Base-by-base conservation (phyloP, 129 eudicot species). In the Solidago caesia region DNA sequence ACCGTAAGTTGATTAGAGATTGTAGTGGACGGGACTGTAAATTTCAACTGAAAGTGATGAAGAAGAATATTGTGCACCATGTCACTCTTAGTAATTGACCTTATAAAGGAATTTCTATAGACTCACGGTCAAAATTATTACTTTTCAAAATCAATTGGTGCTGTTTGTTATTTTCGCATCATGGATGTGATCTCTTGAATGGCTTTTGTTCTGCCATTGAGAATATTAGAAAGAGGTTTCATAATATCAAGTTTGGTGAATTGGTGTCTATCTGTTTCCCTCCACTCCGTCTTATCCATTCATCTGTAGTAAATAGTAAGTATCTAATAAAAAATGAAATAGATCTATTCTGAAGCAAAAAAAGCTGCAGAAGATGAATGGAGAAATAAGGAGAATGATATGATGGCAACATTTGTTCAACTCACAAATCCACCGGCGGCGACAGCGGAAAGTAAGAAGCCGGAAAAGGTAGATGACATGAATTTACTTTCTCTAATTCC, bases 311-410 rank as follows among this genome's bases (percentile, higher is more conserved):
- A n/a, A n/a, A n/a, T n/a, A n/a, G n/a, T n/a, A n/a, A n/a, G n/a
- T n/a, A n/a, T 91, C 44, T 96, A 90, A 59, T 64, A 86, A 59
- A 85, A 83, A 62, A 5, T 84, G 76, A 85, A 83, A 76, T 76
- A 86, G 46, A 14, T 86, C 8, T 85, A 80, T 85, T 76, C 82
- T 8, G 96, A 89, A 74, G 86, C 96, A 48, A 91, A 81, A 67
- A 83, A 80, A 80, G 91, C 83, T 60, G 91, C 93, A 15, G 96
- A 94, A 73, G 65, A 73, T 47, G 87, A 80, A 69, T 88, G 81
- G 64, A 88, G 74, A 62, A 87, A 83, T 84, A 90, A 83, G 84
- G 91, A 88, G 78, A 76, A 64, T 4, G 85, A 80, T 59, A 81
- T 90, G 33, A 75, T 82, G n/a, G 82, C 69, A n/a, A n/a, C n/a